Base-by-base conservation (phyloP, 83 land plant genomes). In the Diphasiastrum complanatum region DNA sequence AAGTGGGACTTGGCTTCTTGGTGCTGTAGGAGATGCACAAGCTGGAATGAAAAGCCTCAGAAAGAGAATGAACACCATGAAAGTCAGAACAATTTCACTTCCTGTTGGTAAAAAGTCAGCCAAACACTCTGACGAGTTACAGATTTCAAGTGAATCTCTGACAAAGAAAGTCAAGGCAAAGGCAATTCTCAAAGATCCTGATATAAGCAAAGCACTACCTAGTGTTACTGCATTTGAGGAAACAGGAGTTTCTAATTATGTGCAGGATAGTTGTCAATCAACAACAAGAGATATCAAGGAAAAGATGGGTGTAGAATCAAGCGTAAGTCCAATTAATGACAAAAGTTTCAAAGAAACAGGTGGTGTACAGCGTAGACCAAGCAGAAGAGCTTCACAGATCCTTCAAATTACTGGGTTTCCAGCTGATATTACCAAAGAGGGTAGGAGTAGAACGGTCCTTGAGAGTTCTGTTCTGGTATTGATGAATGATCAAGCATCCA, bases 361-460 rank as follows among this genome's bases (percentile, higher is more conserved):
- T 5, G 6, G 5, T 5, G 25, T 18, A 30, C n/a, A 8, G 8
- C 8, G 12, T 14, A 38, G 43, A 14, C 43, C 25, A 28, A 5
- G 25, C 29, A 54, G 58, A 18, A 22, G 58, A 25, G 33, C 10
- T n/a, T 54, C 58, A 18, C 58, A 54, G 33, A n/a, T 54, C 5
- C 25, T 54, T 6, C 58, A 54, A 28, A 6, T 33, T 54, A 5
- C 58, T 4, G 58, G 58, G 14, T 54, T 54, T 30, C 33, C 58
- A 4, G 16, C 58, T 18, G n/a, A 54, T 6, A 25, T 54, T 25
- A 33, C 16, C 16, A 25, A 8, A 54, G n/a, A 33, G 16, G 34
- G 25, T 28, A 33, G 33, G 11, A 14, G 11, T 38, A 22, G 33
- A 28, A 54, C 58, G 5, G 58, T 25, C 11, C 33, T 54, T 5